Percentiles rank a stretch among this genome's conserved stretches.
phyloP scores from a whole-genome alignment of 805 yeast species.

The Schwanniomyces sp. region DNA sequence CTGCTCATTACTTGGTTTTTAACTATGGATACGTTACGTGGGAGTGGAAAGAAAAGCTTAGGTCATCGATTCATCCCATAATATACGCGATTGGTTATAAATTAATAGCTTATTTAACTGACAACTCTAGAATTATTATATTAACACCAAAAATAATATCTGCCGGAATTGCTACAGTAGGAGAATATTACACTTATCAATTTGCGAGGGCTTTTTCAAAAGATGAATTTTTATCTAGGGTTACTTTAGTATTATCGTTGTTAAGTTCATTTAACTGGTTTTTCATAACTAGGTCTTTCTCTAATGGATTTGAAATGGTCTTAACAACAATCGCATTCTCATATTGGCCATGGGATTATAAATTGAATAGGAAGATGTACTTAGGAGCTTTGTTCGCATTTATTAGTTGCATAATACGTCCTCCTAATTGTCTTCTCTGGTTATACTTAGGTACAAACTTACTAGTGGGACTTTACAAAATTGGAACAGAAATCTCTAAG shows the following conservation, averaged over 20 bases:
- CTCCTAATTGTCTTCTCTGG: slow-evolving; percentile 86
- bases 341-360: slow-evolving; percentile 66
- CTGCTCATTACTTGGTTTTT: slow-evolving; percentile 74
- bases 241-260: slow-evolving; percentile 52
- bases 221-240: slow-evolving; percentile 33
- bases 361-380: slow-evolving; percentile 11
- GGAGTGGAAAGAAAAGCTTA: slow-evolving; percentile 83
- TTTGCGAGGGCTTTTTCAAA: slow-evolving; percentile 43
- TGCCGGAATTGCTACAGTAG: slow-evolving; percentile 67
- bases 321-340: slow-evolving; percentile 65
- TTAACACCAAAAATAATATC: slow-evolving; percentile 66
- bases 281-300: slow-evolving; percentile 76
- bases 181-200: slow-evolving; percentile 60
- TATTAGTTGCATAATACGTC: slow-evolving; percentile 70
- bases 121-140: slow-evolving; percentile 35
- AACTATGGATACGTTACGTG: slow-evolving; percentile 87
- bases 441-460: slow-evolving; percentile 48
- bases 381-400: slow-evolving; percentile 50
- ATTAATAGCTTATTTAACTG: slow-evolving; percentile 23
- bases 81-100: slow-evolving; percentile 52
- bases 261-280: slow-evolving; percentile 80
- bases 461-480: background rate
- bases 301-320: slow-evolving; percentile 78
- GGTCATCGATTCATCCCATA: slow-evolving; percentile 81
- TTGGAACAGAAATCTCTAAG: background rate